Conservation (phyloP, 371 early-diverging fungal species). For the Mortierella sp. region DNA sequence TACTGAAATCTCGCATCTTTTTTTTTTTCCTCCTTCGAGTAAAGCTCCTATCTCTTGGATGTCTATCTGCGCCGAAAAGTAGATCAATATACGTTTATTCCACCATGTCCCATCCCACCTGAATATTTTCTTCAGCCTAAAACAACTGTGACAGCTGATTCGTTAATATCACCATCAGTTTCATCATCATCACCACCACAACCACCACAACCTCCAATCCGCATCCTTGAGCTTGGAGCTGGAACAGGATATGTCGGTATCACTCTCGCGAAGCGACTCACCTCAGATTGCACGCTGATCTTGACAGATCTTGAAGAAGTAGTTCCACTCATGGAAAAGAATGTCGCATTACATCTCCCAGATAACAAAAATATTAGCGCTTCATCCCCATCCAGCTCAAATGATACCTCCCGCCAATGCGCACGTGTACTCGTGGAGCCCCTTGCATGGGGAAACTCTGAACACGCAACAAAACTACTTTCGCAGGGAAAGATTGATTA, state of each 20-base stretch:
- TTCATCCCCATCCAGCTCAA: neutral
- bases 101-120: slow-evolving; percentile 37
- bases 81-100: slow-evolving; percentile 30
- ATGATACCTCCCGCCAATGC: slow-evolving; percentile 1
- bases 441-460: slow-evolving; percentile 67
- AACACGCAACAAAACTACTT: slow-evolving; percentile 53
- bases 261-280: slow-evolving; percentile 62
- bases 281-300: slow-evolving; percentile 55
- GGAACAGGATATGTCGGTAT: slow-evolving; percentile 74
- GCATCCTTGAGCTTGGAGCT: slow-evolving; percentile 56
- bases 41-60: slow-evolving; percentile 44
- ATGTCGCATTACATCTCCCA: slow-evolving; percentile 45
- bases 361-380: neutral
- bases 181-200: neutral
- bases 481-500: slow-evolving; percentile 60
- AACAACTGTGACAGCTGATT: neutral
- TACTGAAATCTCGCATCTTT: no score
- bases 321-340: slow-evolving; percentile 65
- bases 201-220: slow-evolving; percentile 13
- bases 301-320: slow-evolving; percentile 71
- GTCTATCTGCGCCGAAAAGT: slow-evolving; percentile 25
- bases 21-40: neutral
- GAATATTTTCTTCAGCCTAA: slow-evolving; percentile 23
- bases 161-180: neutral
- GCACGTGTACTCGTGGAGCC: slow-evolving; percentile 57